These are phyloP conservation scores for Suhomyces tanzawaensis DNA, from an alignment of 805 yeast species.

Conservation along the genomic window DNA sequence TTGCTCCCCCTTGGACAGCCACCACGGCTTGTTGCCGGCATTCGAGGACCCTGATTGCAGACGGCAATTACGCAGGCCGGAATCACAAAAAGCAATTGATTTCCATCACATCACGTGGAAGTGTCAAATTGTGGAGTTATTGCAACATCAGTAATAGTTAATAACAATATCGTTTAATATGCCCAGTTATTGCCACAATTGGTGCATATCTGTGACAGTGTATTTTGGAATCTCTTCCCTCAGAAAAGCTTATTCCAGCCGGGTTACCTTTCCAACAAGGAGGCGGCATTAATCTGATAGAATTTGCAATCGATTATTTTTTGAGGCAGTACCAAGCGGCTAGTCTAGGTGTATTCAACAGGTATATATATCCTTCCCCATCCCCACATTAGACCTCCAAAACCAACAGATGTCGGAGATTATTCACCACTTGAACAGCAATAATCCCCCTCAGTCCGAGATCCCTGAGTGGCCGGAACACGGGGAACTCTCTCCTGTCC, in stretches of 20 bases:
- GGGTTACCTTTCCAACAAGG: too few relatives aligned
- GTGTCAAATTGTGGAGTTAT: conserved; percentile 23
- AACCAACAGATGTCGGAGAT: conserved; percentile 11
- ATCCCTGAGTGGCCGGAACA: conserved; percentile 21
- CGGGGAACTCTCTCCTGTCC: conserved; percentile 10
- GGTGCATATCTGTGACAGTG: not conserved
- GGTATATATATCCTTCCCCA: too few relatives aligned
- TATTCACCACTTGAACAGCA: conserved; percentile 10
- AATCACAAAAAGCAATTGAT: not conserved
- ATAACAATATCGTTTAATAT: not conserved
- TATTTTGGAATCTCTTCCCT: too few relatives aligned
- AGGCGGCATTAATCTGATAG: too few relatives aligned
- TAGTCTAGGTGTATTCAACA: too few relatives aligned
- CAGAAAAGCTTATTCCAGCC: too few relatives aligned
- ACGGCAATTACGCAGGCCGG: too few relatives aligned
- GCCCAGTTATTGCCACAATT: conserved; percentile 1
- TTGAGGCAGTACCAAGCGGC: too few relatives aligned
- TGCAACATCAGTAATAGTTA: conserved; percentile 13
- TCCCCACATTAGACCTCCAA: not conserved
- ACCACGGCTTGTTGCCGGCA: too few relatives aligned
- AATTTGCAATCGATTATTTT: too few relatives aligned
- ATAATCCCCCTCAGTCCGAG: conserved; percentile 17
- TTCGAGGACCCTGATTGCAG: too few relatives aligned
- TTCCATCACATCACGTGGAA: conserved; percentile 19
- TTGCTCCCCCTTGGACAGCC: too few relatives aligned